These are phyloP conservation scores for Ettlia oleoabundans DNA, from an alignment of 139 green algal genomes.

Conservation along the genomic window DNA sequence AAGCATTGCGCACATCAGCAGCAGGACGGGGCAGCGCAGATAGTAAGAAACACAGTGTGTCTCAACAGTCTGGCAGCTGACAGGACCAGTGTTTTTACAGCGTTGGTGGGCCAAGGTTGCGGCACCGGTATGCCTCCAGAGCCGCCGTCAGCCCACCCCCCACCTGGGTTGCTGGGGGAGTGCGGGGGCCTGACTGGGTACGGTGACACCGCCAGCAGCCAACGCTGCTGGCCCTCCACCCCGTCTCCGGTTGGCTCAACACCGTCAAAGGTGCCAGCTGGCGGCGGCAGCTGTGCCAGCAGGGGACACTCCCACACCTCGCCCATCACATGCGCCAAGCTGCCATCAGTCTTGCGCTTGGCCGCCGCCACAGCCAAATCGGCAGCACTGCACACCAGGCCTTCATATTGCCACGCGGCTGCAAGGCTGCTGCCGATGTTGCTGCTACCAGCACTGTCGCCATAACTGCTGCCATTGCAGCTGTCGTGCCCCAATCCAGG, in stretches of 20 bases:
- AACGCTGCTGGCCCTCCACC: neutral
- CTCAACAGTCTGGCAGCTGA: no score
- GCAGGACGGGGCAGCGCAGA: no score
- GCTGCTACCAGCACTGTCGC: neutral
- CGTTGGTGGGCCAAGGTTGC: no score
- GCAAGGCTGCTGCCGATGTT: slow-evolving; percentile 18
- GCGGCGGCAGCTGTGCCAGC: neutral
- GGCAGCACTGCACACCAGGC: slow-evolving; percentile 10
- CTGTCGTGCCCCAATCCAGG: neutral
- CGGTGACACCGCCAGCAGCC: slow-evolving; percentile 28
- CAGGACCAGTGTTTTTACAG: no score
- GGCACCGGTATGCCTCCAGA: no score
- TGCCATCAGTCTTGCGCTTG: neutral
- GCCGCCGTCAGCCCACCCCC: no score
- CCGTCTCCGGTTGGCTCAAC: no score
- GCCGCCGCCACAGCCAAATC: neutral
- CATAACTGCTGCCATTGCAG: neutral
- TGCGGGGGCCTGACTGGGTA: slow-evolving; percentile 52
- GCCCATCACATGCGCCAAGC: neutral
- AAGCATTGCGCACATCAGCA: no score
- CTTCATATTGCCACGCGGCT: neutral
- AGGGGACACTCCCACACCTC: slow-evolving; percentile 32
- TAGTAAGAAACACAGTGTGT: no score
- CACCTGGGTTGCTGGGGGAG: slow-evolving; percentile 67
- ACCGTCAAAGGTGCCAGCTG: neutral